These are phyloP conservation scores for Sordaria brevicollis DNA, from an alignment of 495 filamentous ascomycete species.

Conservation along the genomic window DNA sequence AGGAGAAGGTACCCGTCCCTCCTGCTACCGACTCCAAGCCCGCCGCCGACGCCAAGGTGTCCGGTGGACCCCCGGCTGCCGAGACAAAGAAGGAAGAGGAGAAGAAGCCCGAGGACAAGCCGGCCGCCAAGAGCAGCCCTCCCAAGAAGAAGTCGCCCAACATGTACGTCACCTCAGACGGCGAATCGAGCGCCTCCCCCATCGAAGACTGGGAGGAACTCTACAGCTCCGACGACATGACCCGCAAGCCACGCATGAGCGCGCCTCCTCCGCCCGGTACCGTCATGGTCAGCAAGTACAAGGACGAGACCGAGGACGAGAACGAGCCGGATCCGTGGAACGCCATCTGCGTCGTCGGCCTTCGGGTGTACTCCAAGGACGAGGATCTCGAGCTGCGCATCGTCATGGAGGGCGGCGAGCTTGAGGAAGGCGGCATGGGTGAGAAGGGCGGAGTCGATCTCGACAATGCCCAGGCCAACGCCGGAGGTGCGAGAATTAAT, in stretches of 20 bases:
- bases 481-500: conserved; percentile 29
- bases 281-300: conserved; percentile 25
- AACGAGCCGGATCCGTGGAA: conserved; percentile 41
- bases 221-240: conserved; percentile 41
- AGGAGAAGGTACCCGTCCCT: conserved; percentile 23
- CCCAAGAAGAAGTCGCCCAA: conserved; percentile 13
- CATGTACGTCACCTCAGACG: conserved; percentile 27
- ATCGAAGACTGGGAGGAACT: conserved; percentile 41
- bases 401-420: conserved; percentile 38
- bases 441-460: conserved; percentile 39
- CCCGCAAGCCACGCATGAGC: conserved; percentile 34
- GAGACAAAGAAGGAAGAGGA: neutral
- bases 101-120: neutral
- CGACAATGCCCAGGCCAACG: conserved; percentile 41
- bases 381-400: conserved; percentile 34
- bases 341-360: conserved; percentile 38
- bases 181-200: conserved; percentile 38
- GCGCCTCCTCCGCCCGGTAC: conserved; percentile 19
- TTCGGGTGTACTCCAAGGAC: conserved; percentile 41
- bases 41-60: conserved; percentile 8
- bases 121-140: neutral
- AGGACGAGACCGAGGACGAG: conserved; percentile 33
- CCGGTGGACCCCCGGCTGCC: conserved; percentile 14
- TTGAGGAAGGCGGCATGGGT: conserved; percentile 39
- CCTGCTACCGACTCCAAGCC: conserved; percentile 3